Base-by-base conservation (phyloP, 2,329 filamentous ascomycete genomes). In the Aureobasidium musti region DNA sequence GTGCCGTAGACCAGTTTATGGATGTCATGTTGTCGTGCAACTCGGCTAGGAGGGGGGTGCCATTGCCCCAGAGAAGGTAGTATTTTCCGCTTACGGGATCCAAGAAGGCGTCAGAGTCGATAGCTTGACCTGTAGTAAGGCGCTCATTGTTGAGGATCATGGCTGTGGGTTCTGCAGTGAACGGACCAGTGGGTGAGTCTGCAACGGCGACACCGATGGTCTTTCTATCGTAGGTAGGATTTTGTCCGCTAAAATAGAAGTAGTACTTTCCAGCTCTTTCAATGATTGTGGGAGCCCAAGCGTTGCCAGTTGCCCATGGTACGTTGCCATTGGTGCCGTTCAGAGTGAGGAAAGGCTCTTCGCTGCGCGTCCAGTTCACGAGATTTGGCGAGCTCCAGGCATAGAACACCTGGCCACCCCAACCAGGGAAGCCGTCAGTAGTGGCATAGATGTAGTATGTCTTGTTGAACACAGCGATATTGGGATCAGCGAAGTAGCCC, bases 391-490 rank as follows among this genome's bases (percentile, higher is more conserved):
- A 82, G 65, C 79, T 80, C 82, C 81, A 83, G 56, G 75, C 76
- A 69, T 81, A 82, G 69, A 83, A 83, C n/a, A 75, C 74, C 37
- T 82, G 76, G 4, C 80, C 80, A 0, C 79, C 76, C 81, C 82
- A 83, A 37, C 77, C 76, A 1, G 75, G 63, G 54, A 76, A 78
- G 14, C 81, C 81, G 59, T 83, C 82, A 0, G 80, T 81, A 0
- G 81, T 83, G 1, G 77, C 75, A 67, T 81, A 83, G 50, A 83
- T 78, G 72, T 83, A 83, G 68, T 81, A 83, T 5, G 76, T 78
- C 21, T 78, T 73, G 61, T 77, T 74, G 65, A 80, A 81, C 19
- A 80, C 74, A 21, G 74, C 79, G 28, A 82, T 80, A 70, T 83
- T 82, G 17, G 82, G 82, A 53, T 83, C 81, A 0, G 81, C 81